Base-by-base conservation (phyloP, 352 stramenopile genomes). In the Blastocystis sp. region DNA sequence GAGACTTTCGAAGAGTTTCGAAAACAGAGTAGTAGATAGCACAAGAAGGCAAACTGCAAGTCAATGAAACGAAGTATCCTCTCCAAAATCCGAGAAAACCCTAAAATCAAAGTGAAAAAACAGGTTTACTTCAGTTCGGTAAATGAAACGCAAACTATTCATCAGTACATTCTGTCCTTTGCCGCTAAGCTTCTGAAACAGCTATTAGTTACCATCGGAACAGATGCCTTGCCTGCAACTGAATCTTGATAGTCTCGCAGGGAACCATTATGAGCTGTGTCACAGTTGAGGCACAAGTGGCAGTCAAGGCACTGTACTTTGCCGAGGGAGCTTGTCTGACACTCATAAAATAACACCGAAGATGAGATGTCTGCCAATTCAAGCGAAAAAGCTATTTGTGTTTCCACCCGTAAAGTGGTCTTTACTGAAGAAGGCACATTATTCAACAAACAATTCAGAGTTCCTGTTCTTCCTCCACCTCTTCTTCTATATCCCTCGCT, bases 231-330 rank as follows among this genome's bases (percentile, higher is more conserved):
- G 68, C 73, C 26, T 85, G 73, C 20, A 85, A 43, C n/a, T 85
- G 73, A 16, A 85, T 45, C 47, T 85, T 85, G 73, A 85, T 85
- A 4, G 73, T 85, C 63, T 85, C 73, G 55, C 73, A 85, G 16
- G 73, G 73, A 7, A 85, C 73, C 45, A 85, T 68, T 24, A 85
- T 55, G 16, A 85, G n/a, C 50, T 85, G 73, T 18, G 73, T 66
- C 24, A 85, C 41, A 26, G 47, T 66, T 9, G 73, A 85, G 18
- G 73, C 73, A 26, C 73, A 85, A 34, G 73, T 53, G 20, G 73
- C 59, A 2, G 73, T 66, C 47, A 68, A n/a, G 34, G 73, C 73
- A 45, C 50, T 85, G 39, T 85, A 85, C 73, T 85, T 85, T 47
- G 73, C 73, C 20, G 73, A 85, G 18, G 73, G 73, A 24, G 73